phyloP scores from a whole-genome alignment of 2,329 filamentous ascomycete species.

The Aspergillus sp. region DNA sequence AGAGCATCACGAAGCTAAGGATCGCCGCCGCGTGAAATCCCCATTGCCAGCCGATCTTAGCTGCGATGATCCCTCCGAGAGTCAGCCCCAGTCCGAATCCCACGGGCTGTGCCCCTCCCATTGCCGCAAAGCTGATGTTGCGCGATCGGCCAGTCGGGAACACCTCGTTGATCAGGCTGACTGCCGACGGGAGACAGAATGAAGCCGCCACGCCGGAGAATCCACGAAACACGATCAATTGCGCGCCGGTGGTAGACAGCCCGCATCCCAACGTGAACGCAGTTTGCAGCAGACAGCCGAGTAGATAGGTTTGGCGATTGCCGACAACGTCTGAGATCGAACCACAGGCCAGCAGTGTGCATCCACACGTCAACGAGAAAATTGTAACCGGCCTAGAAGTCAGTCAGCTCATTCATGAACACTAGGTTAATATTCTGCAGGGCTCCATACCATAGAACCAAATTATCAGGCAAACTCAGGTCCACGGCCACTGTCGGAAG shows the following conservation, averaged over 20 bases:
- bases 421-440: too few relatives aligned
- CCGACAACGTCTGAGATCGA: background rate
- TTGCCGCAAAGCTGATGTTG: background rate
- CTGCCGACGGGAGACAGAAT: background rate
- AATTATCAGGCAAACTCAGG: background rate
- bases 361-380: background rate
- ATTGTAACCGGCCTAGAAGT: background rate
- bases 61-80: background rate
- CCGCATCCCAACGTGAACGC: background rate
- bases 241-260: background rate
- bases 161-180: background rate
- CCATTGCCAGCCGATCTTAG: background rate
- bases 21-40: background rate
- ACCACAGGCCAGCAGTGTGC: background rate
- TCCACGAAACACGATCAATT: background rate
- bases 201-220: background rate
- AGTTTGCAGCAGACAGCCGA: background rate
- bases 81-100: background rate
- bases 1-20: background rate
- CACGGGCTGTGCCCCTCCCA: background rate
- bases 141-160: background rate
- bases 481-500: background rate
- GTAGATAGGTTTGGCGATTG: background rate
- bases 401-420: background rate
- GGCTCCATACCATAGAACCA: background rate